phyloP scores from a whole-genome alignment of 495 filamentous ascomycete species.

The Paragyromitra xinjiangensis region DNA sequence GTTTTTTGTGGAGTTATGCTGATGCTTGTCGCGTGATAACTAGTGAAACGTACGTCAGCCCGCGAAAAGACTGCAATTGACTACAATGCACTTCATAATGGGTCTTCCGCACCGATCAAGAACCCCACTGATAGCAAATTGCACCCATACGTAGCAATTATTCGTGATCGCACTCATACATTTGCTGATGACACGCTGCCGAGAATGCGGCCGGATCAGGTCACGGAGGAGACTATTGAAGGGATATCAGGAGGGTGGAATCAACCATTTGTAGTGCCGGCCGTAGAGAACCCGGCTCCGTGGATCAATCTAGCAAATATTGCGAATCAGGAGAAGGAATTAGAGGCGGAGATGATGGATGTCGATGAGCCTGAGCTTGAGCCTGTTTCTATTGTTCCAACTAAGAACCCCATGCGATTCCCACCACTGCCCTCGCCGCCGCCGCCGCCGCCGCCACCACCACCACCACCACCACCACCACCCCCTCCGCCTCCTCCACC shows the following conservation, averaged over 20 bases:
- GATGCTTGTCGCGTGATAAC: background rate
- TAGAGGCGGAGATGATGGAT: slow-evolving; percentile 28
- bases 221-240: slow-evolving; percentile 74
- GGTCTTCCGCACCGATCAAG: slow-evolving; percentile 67
- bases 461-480: background rate
- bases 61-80: slow-evolving; percentile 76
- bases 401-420: slow-evolving; percentile 2
- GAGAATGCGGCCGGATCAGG: slow-evolving; percentile 72
- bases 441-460: slow-evolving; percentile 7
- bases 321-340: background rate
- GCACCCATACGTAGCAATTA: slow-evolving; percentile 76
- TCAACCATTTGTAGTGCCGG: slow-evolving; percentile 76
- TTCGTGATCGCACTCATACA: slow-evolving; percentile 72
- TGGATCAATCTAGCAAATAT: slow-evolving; percentile 39
- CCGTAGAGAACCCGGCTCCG: slow-evolving; percentile 69
- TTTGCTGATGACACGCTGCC: slow-evolving; percentile 73
- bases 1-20: background rate
- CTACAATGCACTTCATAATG: slow-evolving; percentile 77
- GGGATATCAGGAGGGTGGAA: slow-evolving; percentile 70
- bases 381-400: background rate
- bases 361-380: slow-evolving; percentile 16
- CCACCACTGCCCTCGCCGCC: slow-evolving; percentile 14
- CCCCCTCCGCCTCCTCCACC: slow-evolving; percentile 16
- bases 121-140: slow-evolving; percentile 73
- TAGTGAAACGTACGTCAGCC: slow-evolving; percentile 55